Percentiles rank a stretch among this genome's conserved stretches.
Evolutionary conservation across 257 asterid species (phyloP).

Genomic region (Solanum chaucha): DNA sequence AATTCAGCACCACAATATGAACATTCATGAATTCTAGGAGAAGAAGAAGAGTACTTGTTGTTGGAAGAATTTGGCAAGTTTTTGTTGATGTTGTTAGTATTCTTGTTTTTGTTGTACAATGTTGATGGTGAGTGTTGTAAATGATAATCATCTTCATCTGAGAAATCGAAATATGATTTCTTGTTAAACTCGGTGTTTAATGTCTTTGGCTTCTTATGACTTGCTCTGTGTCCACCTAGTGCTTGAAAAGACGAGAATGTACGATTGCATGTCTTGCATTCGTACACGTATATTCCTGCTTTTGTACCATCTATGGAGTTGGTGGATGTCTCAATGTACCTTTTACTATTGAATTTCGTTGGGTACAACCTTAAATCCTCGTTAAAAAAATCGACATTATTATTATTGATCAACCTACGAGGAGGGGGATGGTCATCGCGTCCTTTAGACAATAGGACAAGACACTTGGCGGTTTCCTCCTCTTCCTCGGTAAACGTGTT

Average conservation of each 20-base stretch:
- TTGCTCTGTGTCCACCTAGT: slow-evolving; percentile 70
- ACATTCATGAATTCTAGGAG: slow-evolving; percentile 43
- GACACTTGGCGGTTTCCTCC: slow-evolving; percentile 48
- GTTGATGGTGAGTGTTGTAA: slow-evolving; percentile 13
- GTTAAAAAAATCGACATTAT: neutral
- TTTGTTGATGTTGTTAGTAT: neutral
- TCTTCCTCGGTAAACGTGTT: slow-evolving; percentile 27
- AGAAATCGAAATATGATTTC: neutral
- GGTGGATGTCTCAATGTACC: slow-evolving; percentile 19
- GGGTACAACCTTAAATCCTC: neutral
- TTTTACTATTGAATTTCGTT: slow-evolving; percentile 28
- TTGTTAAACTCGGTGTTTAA: neutral
- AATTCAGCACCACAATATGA: slow-evolving; percentile 59
- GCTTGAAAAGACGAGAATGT: slow-evolving; percentile 59
- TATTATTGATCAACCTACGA: neutral
- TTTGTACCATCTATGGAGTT: slow-evolving; percentile 15
- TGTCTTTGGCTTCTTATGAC: slow-evolving; percentile 47
- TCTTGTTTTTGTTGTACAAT: slow-evolving; percentile 11
- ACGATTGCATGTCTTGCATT: slow-evolving; percentile 60
- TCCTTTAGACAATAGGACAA: slow-evolving; percentile 43
- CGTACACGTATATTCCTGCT: slow-evolving; percentile 31
- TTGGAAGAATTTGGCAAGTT: neutral
- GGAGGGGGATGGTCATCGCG: neutral
- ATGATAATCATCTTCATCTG: slow-evolving; percentile 30
- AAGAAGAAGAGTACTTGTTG: slow-evolving; percentile 16